phyloP scores from a whole-genome alignment of 2,329 filamentous ascomycete genomes.

The Diaporthe longicolla region DNA sequence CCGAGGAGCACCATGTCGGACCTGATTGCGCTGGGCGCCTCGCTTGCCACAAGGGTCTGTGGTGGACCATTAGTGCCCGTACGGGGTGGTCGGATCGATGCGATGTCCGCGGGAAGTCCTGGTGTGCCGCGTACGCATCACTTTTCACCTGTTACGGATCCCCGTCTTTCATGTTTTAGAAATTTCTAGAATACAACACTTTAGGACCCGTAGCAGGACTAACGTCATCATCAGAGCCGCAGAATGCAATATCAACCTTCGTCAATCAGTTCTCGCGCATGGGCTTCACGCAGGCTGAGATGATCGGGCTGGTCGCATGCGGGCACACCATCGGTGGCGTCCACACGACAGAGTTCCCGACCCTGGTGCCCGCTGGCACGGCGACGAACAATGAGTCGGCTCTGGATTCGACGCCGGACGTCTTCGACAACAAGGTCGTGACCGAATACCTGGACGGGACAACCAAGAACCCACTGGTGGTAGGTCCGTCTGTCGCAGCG shows the following conservation, averaged over 20 bases:
- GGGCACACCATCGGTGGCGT: slow-evolving; percentile 74
- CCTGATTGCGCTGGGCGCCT: slow-evolving; percentile 70
- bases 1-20: slow-evolving; percentile 68
- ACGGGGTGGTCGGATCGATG: slow-evolving; percentile 68
- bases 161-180: no score
- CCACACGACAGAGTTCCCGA: slow-evolving; percentile 66
- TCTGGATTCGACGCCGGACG: slow-evolving; percentile 63
- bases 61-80: slow-evolving; percentile 70
- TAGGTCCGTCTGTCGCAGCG: slow-evolving; percentile 61
- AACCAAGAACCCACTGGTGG: slow-evolving; percentile 68
- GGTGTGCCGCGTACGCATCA: no score
- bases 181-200: no score
- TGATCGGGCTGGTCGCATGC: slow-evolving; percentile 73
- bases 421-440: slow-evolving; percentile 70
- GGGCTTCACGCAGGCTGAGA: slow-evolving; percentile 69
- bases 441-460: slow-evolving; percentile 69
- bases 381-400: slow-evolving; percentile 59
- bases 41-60: slow-evolving; percentile 71
- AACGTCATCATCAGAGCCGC: no score
- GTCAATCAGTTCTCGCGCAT: slow-evolving; percentile 69
- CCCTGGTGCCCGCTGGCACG: slow-evolving; percentile 63
- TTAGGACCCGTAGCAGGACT: no score
- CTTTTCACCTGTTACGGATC: no score
- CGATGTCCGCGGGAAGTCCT: slow-evolving; percentile 58
- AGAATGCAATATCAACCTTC: slow-evolving; percentile 68